Evolutionary conservation across 2,329 filamentous ascomycete genomes (phyloP).

Genomic region (Alternaria sp.): DNA sequence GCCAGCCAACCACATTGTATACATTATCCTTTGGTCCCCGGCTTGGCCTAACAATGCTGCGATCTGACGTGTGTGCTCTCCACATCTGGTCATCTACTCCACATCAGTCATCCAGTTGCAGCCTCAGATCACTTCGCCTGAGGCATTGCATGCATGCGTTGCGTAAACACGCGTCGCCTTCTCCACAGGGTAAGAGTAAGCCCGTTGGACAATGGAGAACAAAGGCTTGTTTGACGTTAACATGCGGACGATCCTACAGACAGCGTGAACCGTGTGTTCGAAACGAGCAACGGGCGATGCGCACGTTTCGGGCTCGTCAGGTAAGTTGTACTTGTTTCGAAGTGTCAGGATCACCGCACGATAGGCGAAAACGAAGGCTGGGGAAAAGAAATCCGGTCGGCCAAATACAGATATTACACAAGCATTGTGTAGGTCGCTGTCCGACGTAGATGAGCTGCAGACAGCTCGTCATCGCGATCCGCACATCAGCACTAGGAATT

Average conservation of each 20-base stretch:
- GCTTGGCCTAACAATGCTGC: slow-evolving; percentile 4
- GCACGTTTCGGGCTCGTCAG: slow-evolving; percentile 1
- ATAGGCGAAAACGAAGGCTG: background rate
- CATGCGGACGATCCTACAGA: background rate
- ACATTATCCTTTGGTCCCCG: background rate
- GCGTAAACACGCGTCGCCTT: slow-evolving; percentile 6
- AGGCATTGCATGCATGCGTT: slow-evolving; percentile 4
- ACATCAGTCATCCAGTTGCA: slow-evolving; percentile 3
- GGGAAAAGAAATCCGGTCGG: background rate
- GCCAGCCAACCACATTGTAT: slow-evolving; percentile 5
- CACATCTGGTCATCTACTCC: background rate
- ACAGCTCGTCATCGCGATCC: background rate
- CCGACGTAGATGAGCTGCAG: background rate
- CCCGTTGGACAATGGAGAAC: background rate
- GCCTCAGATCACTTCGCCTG: slow-evolving; percentile 1
- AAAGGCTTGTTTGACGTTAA: slow-evolving; percentile 4
- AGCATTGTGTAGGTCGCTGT: background rate
- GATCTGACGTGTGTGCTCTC: slow-evolving; percentile 13
- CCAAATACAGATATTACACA: background rate
- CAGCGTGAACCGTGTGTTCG: slow-evolving; percentile 3
- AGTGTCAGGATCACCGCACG: slow-evolving; percentile 1
- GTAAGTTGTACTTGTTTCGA: slow-evolving; percentile 1
- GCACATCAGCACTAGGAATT: background rate
- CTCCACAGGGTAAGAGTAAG: slow-evolving; percentile 1
- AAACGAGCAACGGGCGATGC: slow-evolving; percentile 1